Conservation (phyloP, 306 rosid species). For the Casuarina glauca region DNA sequence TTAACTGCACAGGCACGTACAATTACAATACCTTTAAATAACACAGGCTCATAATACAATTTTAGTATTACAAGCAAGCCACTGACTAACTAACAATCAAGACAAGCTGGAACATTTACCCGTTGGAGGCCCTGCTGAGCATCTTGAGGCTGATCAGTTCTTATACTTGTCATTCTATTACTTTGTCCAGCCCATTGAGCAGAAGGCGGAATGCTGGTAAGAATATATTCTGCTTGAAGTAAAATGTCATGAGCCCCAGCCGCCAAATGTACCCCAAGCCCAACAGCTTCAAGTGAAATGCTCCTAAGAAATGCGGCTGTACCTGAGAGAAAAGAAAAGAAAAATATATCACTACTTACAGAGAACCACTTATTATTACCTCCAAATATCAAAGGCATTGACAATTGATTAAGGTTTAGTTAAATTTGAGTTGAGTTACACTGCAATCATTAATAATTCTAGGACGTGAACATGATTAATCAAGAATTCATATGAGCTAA, state of each 20-base stretch:
- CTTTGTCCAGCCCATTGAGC: constrained; percentile 41
- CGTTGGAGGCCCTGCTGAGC: constrained; percentile 93
- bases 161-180: constrained; percentile 49
- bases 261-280: constrained; percentile 96
- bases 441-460: neutral
- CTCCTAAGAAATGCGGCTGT: constrained; percentile 91
- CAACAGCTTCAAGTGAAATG: constrained; percentile 96
- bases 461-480: neutral
- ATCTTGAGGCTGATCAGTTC: constrained; percentile 92
- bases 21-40: neutral
- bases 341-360: neutral
- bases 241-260: constrained; percentile 91
- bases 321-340: constrained; percentile 43
- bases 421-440: constrained; percentile 1
- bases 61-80: neutral
- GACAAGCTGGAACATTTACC: constrained; percentile 43
- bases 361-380: neutral
- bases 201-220: constrained; percentile 66
- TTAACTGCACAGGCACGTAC: neutral
- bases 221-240: constrained; percentile 74
- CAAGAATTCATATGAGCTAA: neutral
- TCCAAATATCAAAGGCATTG: neutral
- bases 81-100: constrained; percentile 12
- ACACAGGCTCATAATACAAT: neutral
- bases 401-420: neutral